phyloP scores from a whole-genome alignment of 169 alveolate species.

The Miamiensis avidus region DNA sequence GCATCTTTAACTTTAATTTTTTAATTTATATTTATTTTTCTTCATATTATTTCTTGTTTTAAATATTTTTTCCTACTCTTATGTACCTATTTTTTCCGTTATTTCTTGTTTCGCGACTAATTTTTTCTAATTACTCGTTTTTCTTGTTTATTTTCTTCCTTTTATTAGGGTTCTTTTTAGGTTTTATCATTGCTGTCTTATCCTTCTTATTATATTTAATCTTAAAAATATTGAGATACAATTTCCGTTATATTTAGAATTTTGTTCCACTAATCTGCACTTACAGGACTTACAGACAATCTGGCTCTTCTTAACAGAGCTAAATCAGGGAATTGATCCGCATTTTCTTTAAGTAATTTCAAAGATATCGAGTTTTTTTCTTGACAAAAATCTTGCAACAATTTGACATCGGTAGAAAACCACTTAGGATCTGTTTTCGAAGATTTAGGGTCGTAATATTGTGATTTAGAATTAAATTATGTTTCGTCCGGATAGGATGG shows the following conservation, averaged over 20 bases:
- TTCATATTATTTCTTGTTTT: too few species aligned
- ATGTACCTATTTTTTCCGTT: too few species aligned
- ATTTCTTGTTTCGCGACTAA: too few species aligned
- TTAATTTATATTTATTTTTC: too few species aligned
- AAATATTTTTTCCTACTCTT: too few species aligned
- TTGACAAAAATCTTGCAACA: background rate
- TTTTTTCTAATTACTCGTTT: too few species aligned
- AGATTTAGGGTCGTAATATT: background rate
- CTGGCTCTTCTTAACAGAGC: background rate
- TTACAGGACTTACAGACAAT: background rate
- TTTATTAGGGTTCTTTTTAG: background rate
- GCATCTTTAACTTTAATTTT: too few species aligned
- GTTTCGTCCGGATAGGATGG: background rate
- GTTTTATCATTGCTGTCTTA: background rate
- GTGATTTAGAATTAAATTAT: background rate
- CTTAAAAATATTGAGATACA: background rate
- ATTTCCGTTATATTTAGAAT: too few species aligned
- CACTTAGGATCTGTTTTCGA: background rate
- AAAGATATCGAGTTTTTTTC: too few species aligned
- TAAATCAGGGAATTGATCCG: background rate
- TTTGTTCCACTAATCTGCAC: too few species aligned
- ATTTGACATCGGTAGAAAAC: background rate
- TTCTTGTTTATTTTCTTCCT: too few species aligned
- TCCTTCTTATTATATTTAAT: background rate
- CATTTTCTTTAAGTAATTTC: too few species aligned